These are phyloP conservation scores for Orychophragmus violaceus DNA, from an alignment of 345 rosid species.

Conservation along the genomic window DNA sequence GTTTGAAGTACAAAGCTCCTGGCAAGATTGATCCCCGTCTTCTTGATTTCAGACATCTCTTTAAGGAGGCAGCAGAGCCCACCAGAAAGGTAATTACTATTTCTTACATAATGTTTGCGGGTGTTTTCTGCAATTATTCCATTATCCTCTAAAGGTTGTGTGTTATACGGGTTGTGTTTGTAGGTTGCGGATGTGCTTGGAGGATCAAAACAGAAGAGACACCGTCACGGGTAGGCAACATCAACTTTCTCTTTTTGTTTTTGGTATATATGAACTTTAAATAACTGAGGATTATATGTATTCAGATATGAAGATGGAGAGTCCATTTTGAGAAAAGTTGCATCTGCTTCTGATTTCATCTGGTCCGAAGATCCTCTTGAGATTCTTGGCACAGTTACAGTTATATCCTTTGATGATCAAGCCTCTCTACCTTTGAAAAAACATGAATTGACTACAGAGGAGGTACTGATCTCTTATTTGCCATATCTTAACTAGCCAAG, in stretches of 20 bases:
- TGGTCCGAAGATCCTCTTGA: constrained; percentile 82
- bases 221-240: constrained; percentile 68
- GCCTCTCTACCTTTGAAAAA: constrained; percentile 52
- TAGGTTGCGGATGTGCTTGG: constrained; percentile 82
- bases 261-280: not conserved
- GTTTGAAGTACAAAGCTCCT: constrained; percentile 76
- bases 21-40: constrained; percentile 82
- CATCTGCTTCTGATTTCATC: constrained; percentile 77
- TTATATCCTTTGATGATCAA: constrained; percentile 63
- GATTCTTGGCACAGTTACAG: constrained; percentile 77
- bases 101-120: not conserved
- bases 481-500: not conserved
- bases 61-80: constrained; percentile 64
- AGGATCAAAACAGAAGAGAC: constrained; percentile 66
- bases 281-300: not conserved
- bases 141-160: not conserved
- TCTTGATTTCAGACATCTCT: constrained; percentile 72
- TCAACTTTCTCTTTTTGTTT: not conserved
- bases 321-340: constrained; percentile 56
- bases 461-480: constrained; percentile 35
- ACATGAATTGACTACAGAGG: constrained; percentile 69
- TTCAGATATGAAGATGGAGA: constrained; percentile 75
- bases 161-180: constrained; percentile 2
- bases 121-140: not conserved
- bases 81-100: constrained; percentile 43